Conservation (phyloP, 2,329 filamentous ascomycete species). For the Curvularia verruculosa region DNA sequence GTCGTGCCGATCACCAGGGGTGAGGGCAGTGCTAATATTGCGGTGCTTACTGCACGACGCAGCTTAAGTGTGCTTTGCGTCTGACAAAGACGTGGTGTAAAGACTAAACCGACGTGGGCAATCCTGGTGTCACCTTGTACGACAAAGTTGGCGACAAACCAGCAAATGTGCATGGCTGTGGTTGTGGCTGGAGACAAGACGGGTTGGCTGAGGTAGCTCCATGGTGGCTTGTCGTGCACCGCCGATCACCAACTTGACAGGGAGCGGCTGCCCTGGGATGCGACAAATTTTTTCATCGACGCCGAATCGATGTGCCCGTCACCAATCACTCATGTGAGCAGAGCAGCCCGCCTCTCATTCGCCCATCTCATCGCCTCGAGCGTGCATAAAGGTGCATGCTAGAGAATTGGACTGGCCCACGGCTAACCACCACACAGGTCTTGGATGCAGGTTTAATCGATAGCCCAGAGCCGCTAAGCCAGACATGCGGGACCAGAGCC, state of each 20-base stretch:
- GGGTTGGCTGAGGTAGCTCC: background rate
- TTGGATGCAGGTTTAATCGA: constrained; percentile 28
- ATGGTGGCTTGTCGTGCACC: background rate
- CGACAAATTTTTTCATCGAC: background rate
- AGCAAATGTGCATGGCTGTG: too few relatives aligned
- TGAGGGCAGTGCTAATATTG: constrained; percentile 24
- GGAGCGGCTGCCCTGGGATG: background rate
- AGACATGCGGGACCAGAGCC: constrained; percentile 18
- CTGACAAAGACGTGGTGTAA: constrained; percentile 5
- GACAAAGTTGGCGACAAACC: too few relatives aligned
- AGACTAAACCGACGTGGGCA: background rate
- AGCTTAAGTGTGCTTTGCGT: constrained; percentile 7
- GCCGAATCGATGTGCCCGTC: background rate
- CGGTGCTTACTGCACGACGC: constrained; percentile 22
- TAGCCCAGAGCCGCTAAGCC: constrained; percentile 25
- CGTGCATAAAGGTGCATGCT: background rate
- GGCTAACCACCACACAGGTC: background rate
- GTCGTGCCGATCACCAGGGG: constrained; percentile 18
- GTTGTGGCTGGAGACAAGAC: constrained; percentile 13
- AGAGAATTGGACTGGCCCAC: background rate
- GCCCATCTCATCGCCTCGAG: background rate
- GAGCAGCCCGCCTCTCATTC: background rate
- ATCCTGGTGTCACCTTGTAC: too few relatives aligned
- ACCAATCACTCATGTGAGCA: too few relatives aligned
- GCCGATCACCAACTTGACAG: background rate